Conservation (phyloP, 441 rosid species). For the Croton setiger region DNA sequence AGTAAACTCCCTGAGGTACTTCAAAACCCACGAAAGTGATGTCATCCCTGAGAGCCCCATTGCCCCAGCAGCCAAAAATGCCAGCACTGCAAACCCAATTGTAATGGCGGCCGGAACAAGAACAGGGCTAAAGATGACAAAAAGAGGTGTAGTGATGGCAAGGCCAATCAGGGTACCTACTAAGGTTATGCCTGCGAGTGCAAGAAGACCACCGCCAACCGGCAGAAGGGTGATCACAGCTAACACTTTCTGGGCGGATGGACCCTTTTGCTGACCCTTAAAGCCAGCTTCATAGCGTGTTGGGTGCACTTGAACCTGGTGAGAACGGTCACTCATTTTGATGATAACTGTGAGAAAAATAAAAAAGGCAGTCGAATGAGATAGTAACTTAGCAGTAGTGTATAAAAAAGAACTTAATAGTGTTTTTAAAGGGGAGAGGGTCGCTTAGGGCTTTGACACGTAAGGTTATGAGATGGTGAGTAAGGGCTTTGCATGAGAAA, state of each 20-base stretch:
- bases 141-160: constrained; percentile 50
- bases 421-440: constrained; percentile 14
- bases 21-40: constrained; percentile 50
- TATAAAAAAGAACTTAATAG: too few species aligned
- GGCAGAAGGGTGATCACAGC: constrained; percentile 51
- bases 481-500: constrained; percentile 67
- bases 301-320: constrained; percentile 55
- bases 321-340: constrained; percentile 52
- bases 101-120: constrained; percentile 63
- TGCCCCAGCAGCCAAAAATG: constrained; percentile 56
- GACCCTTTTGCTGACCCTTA: constrained; percentile 40
- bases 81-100: constrained; percentile 42
- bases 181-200: constrained; percentile 56
- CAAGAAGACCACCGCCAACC: constrained; percentile 52
- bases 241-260: constrained; percentile 48
- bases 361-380: background rate
- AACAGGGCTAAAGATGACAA: constrained; percentile 73
- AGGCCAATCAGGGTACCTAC: constrained; percentile 60
- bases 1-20: constrained; percentile 33
- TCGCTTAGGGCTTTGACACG: constrained; percentile 45
- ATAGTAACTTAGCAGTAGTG: background rate
- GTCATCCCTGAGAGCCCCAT: constrained; percentile 60
- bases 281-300: constrained; percentile 30
- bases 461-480: constrained; percentile 47
- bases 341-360: background rate